Percentiles rank a stretch among this genome's conserved stretches.
phyloP scores from a whole-genome alignment of 176 grass and related monocot genomes.

The Carex kokanica region DNA sequence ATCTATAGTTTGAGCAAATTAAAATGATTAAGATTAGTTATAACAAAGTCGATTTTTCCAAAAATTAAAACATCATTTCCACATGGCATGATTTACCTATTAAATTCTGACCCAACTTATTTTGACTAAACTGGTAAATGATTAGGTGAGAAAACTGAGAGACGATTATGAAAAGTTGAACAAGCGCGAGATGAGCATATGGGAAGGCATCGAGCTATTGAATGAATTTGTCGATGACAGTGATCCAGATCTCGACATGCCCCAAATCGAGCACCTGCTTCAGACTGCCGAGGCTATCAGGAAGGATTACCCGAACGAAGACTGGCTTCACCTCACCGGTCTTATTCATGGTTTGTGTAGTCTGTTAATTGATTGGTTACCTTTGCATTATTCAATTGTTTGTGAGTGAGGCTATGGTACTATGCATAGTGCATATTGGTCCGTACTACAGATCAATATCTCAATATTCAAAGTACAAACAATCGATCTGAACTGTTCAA shows the following conservation, averaged over 20 bases:
- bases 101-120: background rate
- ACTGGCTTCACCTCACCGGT: conserved; percentile 92
- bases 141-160: conserved; percentile 50
- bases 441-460: too few relatives aligned
- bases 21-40: background rate
- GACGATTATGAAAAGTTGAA: conserved; percentile 60
- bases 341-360: conserved; percentile 68
- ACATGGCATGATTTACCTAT: background rate
- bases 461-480: too few relatives aligned
- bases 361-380: background rate
- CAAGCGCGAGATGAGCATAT: conserved; percentile 72
- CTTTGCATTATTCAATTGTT: background rate
- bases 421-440: too few relatives aligned
- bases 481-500: too few relatives aligned
- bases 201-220: conserved; percentile 82
- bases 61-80: background rate
- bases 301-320: conserved; percentile 86
- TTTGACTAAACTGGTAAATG: background rate
- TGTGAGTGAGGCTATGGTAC: too few relatives aligned
- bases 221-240: conserved; percentile 89
- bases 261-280: conserved; percentile 94
- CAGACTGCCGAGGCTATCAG: conserved; percentile 95
- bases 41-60: background rate
- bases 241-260: conserved; percentile 92
- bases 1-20: background rate